These are phyloP conservation scores for Tremella mesenterica DNA, from an alignment of 768 basidiomycete species.

Conservation along the genomic window DNA sequence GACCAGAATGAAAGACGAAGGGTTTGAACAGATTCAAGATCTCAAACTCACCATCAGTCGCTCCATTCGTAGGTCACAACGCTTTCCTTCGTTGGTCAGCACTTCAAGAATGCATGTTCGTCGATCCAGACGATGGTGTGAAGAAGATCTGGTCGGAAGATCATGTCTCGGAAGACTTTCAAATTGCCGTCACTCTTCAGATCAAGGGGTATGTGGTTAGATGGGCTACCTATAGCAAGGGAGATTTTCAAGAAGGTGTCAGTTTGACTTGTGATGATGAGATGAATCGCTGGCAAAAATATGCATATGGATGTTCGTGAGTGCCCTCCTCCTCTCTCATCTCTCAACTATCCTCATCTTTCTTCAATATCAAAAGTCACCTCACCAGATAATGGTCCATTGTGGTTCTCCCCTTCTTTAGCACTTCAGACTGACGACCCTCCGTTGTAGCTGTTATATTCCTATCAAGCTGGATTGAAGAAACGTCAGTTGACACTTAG, in stretches of 20 bases:
- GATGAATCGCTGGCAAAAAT: constrained; percentile 83
- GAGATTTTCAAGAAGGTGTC: constrained; percentile 86
- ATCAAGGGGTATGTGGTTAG: constrained; percentile 45
- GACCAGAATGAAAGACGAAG: too few relatives aligned
- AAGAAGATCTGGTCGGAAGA: constrained; percentile 62
- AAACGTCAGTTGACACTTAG: not conserved
- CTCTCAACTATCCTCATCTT: not conserved
- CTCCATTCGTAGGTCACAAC: constrained; percentile 44
- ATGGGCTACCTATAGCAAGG: constrained; percentile 70
- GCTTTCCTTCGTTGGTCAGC: constrained; percentile 78
- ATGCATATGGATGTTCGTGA: constrained; percentile 40
- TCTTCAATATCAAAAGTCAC: too few relatives aligned
- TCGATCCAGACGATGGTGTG: constrained; percentile 57
- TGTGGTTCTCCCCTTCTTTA: too few relatives aligned
- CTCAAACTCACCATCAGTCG: too few relatives aligned
- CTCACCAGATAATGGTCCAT: too few relatives aligned
- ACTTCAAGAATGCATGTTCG: constrained; percentile 67
- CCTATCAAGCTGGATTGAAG: too few relatives aligned
- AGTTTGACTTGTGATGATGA: constrained; percentile 83
- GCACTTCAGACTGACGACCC: too few relatives aligned
- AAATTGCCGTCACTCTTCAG: constrained; percentile 69
- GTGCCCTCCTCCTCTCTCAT: not conserved
- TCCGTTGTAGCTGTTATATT: too few relatives aligned
- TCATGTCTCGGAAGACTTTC: constrained; percentile 76
- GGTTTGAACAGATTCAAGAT: too few relatives aligned